Base-by-base conservation (phyloP, 345 rosid genomes). In the Camelina laxa region DNA sequence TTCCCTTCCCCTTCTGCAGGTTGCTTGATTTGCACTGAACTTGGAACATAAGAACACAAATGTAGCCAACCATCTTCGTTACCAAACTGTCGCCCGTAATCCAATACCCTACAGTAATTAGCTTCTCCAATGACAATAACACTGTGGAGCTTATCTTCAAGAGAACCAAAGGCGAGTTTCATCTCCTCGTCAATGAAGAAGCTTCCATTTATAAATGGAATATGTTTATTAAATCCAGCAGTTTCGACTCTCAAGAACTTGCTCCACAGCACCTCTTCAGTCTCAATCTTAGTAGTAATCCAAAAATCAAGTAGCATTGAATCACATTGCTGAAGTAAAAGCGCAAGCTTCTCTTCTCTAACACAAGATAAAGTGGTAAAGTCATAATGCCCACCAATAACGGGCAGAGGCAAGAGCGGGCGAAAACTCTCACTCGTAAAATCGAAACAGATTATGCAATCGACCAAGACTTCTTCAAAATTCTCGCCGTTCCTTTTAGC, bases 11-110 rank as follows among this genome's bases (percentile, higher is more conserved):
- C 61, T 56, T 5, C 61, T 31, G 6, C 5, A 56, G 39, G 39
- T 56, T 56, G 61, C 13, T 56, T 56, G 21, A 56, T 56, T 9
- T 56, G 39, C 60, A 56, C 61, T 30, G 9, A 56, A 30, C 61
- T 30, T 15, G 39, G 39, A 56, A 56, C 61, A 56, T 56, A 56
- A 56, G 39, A 15, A 39, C 21, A 56, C 20, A 56, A 1, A 56
- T 56, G 0, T 31, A 39, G 1, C 60, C 30, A 27, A 27, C 11
- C 15, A 55, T 2, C 30, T 30, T 4, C 7, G 39, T 56, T 7
- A 30, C 39, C 39, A 30, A 6, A 55, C 6, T 54, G 3, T 54
- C 36, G 2, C 2, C n/a, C 33, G 6, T 8, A 6, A 31, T 56
- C 39, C 61, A 56, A 30, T 30, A 5, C 36, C 19, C 21, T 57